Base-by-base conservation (phyloP, 495 filamentous ascomycete species). In the Aspergillus haitiensis region DNA sequence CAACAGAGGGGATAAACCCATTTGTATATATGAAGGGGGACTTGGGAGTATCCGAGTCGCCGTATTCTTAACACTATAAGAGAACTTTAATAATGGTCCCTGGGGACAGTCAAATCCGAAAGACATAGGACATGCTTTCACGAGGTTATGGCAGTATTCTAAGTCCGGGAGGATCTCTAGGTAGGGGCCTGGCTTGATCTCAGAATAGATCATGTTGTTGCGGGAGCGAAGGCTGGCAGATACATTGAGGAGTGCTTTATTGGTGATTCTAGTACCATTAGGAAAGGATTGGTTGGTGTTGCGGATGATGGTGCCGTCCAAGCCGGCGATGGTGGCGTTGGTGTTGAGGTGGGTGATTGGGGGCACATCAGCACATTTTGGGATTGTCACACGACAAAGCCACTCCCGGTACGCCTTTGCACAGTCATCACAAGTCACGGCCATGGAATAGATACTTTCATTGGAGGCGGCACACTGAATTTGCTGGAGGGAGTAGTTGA, bases 361-460 rank as follows among this genome's bases (percentile, higher is more conserved):
- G 51, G 82, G 85, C 64, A 88, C 93, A 74, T 96, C 93, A 62
- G 85, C 85, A 79, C 94, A 99, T 42, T 90, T 88, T 0, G 94
- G 94, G 63, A 99, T 94, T 12, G 84, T 87, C 36, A 98, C 93
- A 49, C 90, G 84, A 77, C 94, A 99, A 42, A 99, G 86, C 94
- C 94, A 99, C 62, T 86, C 74, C 69, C 90, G 96, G 78, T 99
- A 99, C 6, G 91, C 90, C 2, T 62, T 59, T 7, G 79, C 85
- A 73, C 94, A 99, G 75, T 92, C 82, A 27, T 64, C 65, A 77
- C 94, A 99, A 66, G 71, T 81, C 27, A 85, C 81, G 0, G 84
- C 88, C 35, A 97, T 84, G 1, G 92, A 97, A 76, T 93, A 99
- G 63, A 86, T 84, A 5, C 81, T 80, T 48, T 85, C 81, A 21